Evolutionary conservation across 345 rosid species (phyloP).

Genomic region (Jatropha curcas): DNA sequence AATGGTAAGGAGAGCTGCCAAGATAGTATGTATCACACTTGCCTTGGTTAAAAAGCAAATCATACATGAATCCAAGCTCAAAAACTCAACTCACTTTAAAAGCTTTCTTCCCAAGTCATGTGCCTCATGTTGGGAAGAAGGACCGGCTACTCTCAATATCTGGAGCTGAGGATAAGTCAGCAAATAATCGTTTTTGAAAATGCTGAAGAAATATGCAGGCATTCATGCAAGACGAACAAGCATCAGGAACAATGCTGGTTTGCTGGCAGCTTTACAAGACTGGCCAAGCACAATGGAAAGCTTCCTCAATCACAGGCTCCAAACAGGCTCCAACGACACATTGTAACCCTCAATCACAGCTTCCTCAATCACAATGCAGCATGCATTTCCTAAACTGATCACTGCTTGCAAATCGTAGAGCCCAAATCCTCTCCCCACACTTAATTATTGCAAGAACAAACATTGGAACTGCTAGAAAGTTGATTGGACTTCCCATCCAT

Average conservation of each 20-base stretch:
- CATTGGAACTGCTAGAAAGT: slow-evolving; percentile 3
- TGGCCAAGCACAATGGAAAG: background rate
- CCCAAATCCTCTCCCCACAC: slow-evolving; percentile 22
- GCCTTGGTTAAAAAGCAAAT: slow-evolving; percentile 32
- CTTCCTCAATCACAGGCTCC: slow-evolving; percentile 9
- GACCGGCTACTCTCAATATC: slow-evolving; percentile 7
- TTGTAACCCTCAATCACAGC: slow-evolving; percentile 16
- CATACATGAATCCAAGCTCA: slow-evolving; percentile 27
- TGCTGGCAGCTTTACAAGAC: background rate
- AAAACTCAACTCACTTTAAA: slow-evolving; percentile 11
- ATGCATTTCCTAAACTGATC: slow-evolving; percentile 4
- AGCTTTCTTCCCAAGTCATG: slow-evolving; percentile 3
- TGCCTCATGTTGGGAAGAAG: slow-evolving; percentile 6
- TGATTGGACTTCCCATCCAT: slow-evolving; percentile 6
- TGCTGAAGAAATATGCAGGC: slow-evolving; percentile 2
- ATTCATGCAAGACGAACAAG: background rate
- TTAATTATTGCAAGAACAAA: slow-evolving; percentile 7
- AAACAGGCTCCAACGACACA: slow-evolving; percentile 5
- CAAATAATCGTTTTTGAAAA: slow-evolving; percentile 16
- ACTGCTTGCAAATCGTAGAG: slow-evolving; percentile 7
- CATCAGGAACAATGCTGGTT: background rate
- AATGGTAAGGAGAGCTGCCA: slow-evolving; percentile 6
- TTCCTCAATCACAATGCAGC: background rate
- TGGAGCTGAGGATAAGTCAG: slow-evolving; percentile 13
- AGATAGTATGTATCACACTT: background rate